Base-by-base conservation (phyloP, 257 asterid species). In the Lantana camara region DNA sequence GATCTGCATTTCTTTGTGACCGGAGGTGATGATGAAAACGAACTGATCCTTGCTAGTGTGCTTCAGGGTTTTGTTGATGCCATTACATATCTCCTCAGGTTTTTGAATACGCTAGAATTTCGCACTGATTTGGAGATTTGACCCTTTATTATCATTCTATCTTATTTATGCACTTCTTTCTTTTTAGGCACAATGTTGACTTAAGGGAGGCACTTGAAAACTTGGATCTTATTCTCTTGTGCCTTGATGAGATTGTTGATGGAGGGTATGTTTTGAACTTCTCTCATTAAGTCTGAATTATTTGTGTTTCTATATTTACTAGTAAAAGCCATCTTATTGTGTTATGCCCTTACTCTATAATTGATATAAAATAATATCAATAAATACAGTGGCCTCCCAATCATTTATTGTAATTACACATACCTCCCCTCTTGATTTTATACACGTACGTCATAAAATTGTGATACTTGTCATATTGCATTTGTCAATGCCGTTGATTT, bases 191-290 rank as follows among this genome's bases (percentile, higher is more conserved):
- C 87, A 93, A 85, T 52, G 95, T 90, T 71, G 99, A 93, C 5
- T 93, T 79, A 68, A 85, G 93, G 61, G 97, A 90, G 83, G 95
- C 99, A 19, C 97, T 93, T 47, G 99, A 93, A 74, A 90, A 87
- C 79, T 79, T 90, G 83, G 99, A 93, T 82, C 78, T 93, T 67
- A 83, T 90, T 77, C 89, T 90, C 64, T 62, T 94, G 27, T 90
- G 96, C 88, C 92, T 94, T 64, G 99, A 94, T 17, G 99, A 86
- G 75, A 90, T 90, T 66, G 91, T 90, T 62, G 99, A 90, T 71
- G 96, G 99, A 69, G 97, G 97, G 96, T 94, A 74, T 35, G 95
- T 59, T 59, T 16, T 40, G 60, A 67, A 10, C 32, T 64, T 59
- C 30, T 57, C 1, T 20, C 38, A 41, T 37, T 61, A 17, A 69